These are phyloP conservation scores for Ogataea dorogensis DNA, from an alignment of 805 yeast genomes.

Conservation along the genomic window DNA sequence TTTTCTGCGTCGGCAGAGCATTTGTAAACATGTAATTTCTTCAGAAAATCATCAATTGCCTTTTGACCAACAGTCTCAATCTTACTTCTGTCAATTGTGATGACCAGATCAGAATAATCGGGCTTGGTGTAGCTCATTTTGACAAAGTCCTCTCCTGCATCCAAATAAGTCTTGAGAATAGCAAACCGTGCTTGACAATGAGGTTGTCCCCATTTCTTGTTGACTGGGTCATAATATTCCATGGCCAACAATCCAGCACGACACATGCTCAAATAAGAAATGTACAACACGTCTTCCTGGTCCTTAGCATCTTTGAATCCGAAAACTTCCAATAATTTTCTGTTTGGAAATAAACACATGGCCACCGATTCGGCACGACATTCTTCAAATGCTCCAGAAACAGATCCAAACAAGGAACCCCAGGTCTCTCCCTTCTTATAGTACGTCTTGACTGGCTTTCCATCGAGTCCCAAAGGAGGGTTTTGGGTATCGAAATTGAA, in stretches of 20 bases:
- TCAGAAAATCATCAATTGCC: slow-evolving; percentile 69
- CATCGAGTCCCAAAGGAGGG: slow-evolving; percentile 63
- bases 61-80: slow-evolving; percentile 69
- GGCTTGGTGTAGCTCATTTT: slow-evolving; percentile 48
- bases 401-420: slow-evolving; percentile 81
- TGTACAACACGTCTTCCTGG: slow-evolving; percentile 61
- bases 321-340: slow-evolving; percentile 66
- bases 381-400: slow-evolving; percentile 88
- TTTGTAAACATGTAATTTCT: slow-evolving; percentile 74
- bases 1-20: slow-evolving; percentile 67
- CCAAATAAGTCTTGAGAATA: slow-evolving; percentile 70
- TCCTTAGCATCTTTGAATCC: slow-evolving; percentile 58
- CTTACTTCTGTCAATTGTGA: slow-evolving; percentile 58
- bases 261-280: slow-evolving; percentile 79
- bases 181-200: slow-evolving; percentile 93
- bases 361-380: slow-evolving; percentile 93
- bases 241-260: slow-evolving; percentile 82
- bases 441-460: slow-evolving; percentile 61
- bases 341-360: slow-evolving; percentile 69
- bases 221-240: slow-evolving; percentile 83
- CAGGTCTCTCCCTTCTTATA: slow-evolving; percentile 84
- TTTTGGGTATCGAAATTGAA: slow-evolving; percentile 68
- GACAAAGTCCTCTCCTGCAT: slow-evolving; percentile 61
- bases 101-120: slow-evolving; percentile 55
- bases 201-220: slow-evolving; percentile 89